A percentile compares a stretch with the other conserved stretches of the same genome.
Evolutionary conservation across 345 rosid genomes (phyloP).

Genomic region (Gynandropsis gynandra): DNA sequence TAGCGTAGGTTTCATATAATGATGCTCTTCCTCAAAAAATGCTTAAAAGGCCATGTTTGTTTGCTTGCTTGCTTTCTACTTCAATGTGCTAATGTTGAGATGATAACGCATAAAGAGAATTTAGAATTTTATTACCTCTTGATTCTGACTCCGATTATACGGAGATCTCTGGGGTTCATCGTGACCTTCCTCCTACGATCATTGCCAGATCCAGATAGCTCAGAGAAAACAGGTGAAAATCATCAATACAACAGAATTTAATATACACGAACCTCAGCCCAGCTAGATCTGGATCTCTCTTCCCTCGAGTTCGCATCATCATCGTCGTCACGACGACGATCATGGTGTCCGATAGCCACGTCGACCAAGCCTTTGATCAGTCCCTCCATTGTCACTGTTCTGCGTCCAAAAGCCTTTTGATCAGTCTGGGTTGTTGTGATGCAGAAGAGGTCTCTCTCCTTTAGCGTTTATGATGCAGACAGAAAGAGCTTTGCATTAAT

Average conservation of each 20-base stretch:
- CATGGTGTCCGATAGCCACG: slow-evolving; percentile 38
- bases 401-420: no score
- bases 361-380: slow-evolving; percentile 52
- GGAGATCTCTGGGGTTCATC: slow-evolving; percentile 18
- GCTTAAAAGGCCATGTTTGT: no score
- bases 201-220: slow-evolving; percentile 5
- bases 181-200: slow-evolving; percentile 39
- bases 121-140: slow-evolving; percentile 17
- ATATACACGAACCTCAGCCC: slow-evolving; percentile 47
- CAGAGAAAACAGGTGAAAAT: neutral
- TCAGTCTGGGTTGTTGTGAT: no score
- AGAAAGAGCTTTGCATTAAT: no score
- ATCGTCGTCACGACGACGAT: slow-evolving; percentile 14
- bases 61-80: no score
- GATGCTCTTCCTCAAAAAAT: no score
- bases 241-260: slow-evolving; percentile 18
- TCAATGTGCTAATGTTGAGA: neutral
- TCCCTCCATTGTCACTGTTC: slow-evolving; percentile 47
- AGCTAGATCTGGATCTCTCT: slow-evolving; percentile 49
- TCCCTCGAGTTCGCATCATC: slow-evolving; percentile 27
- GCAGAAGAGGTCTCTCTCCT: no score
- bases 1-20: no score
- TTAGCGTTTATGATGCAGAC: no score
- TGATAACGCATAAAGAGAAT: neutral
- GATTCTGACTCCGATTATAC: slow-evolving; percentile 18